Conservation (phyloP, 1,139 yeast species). For the Saccharomyces pastorianus region DNA sequence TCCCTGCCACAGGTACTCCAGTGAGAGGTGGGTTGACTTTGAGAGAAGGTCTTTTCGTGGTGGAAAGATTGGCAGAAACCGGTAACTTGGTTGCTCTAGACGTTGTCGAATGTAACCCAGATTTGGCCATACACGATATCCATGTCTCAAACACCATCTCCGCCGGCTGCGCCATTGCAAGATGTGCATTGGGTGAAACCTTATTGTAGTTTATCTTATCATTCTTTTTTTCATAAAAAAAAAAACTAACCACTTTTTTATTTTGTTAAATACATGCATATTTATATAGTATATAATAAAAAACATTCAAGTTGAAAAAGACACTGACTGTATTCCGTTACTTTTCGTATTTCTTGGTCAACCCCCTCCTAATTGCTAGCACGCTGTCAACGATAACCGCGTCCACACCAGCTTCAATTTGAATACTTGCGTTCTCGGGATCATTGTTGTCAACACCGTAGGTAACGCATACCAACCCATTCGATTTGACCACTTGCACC, state of each 20-base stretch:
- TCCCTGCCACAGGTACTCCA: slow-evolving; percentile 98
- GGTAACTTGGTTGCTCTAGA: slow-evolving; percentile 83
- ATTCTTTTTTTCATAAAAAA: not conserved
- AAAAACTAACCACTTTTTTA: not conserved
- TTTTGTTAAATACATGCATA: not conserved
- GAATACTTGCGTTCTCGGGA: slow-evolving; percentile 76
- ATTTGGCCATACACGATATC: slow-evolving; percentile 67
- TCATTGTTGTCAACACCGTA: slow-evolving; percentile 81
- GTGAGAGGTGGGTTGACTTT: slow-evolving; percentile 93
- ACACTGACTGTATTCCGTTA: not conserved
- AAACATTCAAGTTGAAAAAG: not conserved
- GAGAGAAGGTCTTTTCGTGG: slow-evolving; percentile 87
- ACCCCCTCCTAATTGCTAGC: slow-evolving; percentile 80
- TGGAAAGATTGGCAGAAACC: slow-evolving; percentile 85
- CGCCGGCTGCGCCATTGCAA: slow-evolving; percentile 84
- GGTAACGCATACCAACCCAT: slow-evolving; percentile 89
- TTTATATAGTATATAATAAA: too few species aligned
- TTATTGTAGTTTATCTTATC: slow-evolving; percentile 40
- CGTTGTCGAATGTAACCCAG: slow-evolving; percentile 90
- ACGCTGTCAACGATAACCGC: slow-evolving; percentile 96
- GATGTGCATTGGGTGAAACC: slow-evolving; percentile 93
- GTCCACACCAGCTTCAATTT: slow-evolving; percentile 91
- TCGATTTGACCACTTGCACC: slow-evolving; percentile 78
- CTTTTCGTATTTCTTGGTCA: slow-evolving; percentile 31
- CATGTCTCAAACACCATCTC: slow-evolving; percentile 79